phyloP scores from a whole-genome alignment of 2,329 filamentous ascomycete genomes.

The Didymella arachidicola region DNA sequence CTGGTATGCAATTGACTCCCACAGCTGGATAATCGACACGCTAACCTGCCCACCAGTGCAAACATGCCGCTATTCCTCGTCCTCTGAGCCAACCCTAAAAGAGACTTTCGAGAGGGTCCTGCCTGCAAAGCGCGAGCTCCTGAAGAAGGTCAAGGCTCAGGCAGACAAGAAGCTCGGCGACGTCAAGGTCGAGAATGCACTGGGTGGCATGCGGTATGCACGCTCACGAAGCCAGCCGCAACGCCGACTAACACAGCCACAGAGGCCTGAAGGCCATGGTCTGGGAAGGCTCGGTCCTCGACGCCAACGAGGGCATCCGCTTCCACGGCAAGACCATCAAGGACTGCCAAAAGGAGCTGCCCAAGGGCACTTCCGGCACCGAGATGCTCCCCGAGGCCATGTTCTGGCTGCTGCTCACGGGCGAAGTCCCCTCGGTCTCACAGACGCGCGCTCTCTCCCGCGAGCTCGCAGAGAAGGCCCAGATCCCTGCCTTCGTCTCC shows the following conservation, averaged over 20 bases:
- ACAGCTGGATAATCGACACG: neutral
- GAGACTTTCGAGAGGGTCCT: conserved; percentile 82
- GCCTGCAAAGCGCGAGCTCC: conserved; percentile 88
- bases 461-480: conserved; percentile 85
- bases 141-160: conserved; percentile 92
- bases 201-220: conserved; percentile 86
- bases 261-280: conserved; percentile 95
- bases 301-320: conserved; percentile 95
- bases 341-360: conserved; percentile 92
- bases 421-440: conserved; percentile 81
- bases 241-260: conserved; percentile 4
- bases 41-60: conserved; percentile 45
- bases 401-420: conserved; percentile 98
- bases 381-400: conserved; percentile 99
- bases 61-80: conserved; percentile 71
- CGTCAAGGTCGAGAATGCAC: conserved; percentile 90
- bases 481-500: conserved; percentile 81
- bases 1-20: conserved; percentile 46
- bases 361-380: conserved; percentile 88
- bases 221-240: neutral
- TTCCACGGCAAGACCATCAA: conserved; percentile 99
- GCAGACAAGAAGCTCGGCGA: conserved; percentile 85
- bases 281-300: conserved; percentile 97
- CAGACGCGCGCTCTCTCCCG: conserved; percentile 85
- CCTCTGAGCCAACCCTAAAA: conserved; percentile 88